Base-by-base conservation (phyloP, 2,329 filamentous ascomycete species). In the Cladophialophora yegresii region DNA sequence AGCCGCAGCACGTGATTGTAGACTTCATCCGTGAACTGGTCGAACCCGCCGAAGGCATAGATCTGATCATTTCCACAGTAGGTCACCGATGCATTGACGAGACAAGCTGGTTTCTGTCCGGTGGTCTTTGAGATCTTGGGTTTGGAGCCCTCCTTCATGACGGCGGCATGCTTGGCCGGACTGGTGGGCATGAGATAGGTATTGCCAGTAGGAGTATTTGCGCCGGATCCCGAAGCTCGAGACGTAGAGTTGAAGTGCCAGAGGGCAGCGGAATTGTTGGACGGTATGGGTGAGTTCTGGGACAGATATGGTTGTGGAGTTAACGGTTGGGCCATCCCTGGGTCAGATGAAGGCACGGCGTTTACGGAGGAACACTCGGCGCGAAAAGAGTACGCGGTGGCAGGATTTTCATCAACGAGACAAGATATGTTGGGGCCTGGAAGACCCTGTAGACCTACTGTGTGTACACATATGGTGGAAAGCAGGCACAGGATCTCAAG, bases 1-100 rank as follows among this genome's bases (percentile, higher is more conserved):
- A 99, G 81, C 72, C 87, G 89, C 68, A 99, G 82, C 49, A 99
- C 95, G 79, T 99, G 95, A 75, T 99, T 99, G 79, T 99, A 99
- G 20, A 99, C 89, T 81, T 99, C 95, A 76, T 99, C 95, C 0
- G 95, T 99, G 75, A 96, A 98, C 77, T 98, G 93, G 75, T 99
- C 95, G 74, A 99, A 99, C 20, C 95, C 95, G 50, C 95, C 95
- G 81, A 99, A 99, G 10, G 93, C 95, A 78, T 96, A 98, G 72
- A 99, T 98, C 77, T 95, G 88, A 76, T 98, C 95, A 79, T 96
- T 95, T 65, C 93, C 93, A 73, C 95, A 96, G 77, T 96, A 97
- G n/a, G 95, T 99, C 66, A 98, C 93, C 0, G 95, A 98, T 58
- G 95, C 95, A 81, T 99, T 99, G 71, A 99, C 93, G 56, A 99